A percentile compares a stretch with the other conserved stretches of the same genome.
These are phyloP conservation scores for Flammula alnicola DNA, from an alignment of 1,284 basidiomycete genomes.

Conservation along the genomic window DNA sequence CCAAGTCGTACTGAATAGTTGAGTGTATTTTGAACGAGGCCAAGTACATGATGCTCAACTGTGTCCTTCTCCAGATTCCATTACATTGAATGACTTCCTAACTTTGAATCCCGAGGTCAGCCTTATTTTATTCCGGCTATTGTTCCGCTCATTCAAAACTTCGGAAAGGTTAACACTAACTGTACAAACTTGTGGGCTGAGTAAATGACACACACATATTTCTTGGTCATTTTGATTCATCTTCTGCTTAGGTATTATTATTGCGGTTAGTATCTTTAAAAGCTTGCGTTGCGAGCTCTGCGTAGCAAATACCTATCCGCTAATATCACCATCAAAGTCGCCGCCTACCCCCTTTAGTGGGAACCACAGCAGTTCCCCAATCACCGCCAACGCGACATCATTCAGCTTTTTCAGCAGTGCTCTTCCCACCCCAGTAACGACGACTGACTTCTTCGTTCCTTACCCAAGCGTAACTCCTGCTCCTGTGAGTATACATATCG, in stretches of 20 bases:
- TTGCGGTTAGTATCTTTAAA: slow-evolving; percentile 2
- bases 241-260: not conserved
- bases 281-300: too few relatives aligned
- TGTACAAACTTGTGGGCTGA: slow-evolving; percentile 9
- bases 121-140: not conserved
- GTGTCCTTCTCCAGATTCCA: slow-evolving; percentile 8
- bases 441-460: not conserved
- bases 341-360: slow-evolving; percentile 4
- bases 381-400: slow-evolving; percentile 3
- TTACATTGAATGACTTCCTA: slow-evolving; percentile 14
- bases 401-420: slow-evolving; percentile 3
- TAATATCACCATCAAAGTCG: not conserved
- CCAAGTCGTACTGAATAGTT: slow-evolving; percentile 15
- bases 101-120: slow-evolving; percentile 7
- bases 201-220: not conserved
- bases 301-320: too few relatives aligned
- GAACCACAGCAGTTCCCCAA: not conserved
- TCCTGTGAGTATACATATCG: not conserved
- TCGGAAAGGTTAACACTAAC: not conserved
- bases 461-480: slow-evolving; percentile 4
- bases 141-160: not conserved
- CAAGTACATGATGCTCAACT: not conserved
- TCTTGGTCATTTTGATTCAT: not conserved
- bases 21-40: not conserved
- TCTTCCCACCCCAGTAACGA: slow-evolving; percentile 1